phyloP scores from a whole-genome alignment of 179 eudicot genomes.

The Vitellaria paradoxa region DNA sequence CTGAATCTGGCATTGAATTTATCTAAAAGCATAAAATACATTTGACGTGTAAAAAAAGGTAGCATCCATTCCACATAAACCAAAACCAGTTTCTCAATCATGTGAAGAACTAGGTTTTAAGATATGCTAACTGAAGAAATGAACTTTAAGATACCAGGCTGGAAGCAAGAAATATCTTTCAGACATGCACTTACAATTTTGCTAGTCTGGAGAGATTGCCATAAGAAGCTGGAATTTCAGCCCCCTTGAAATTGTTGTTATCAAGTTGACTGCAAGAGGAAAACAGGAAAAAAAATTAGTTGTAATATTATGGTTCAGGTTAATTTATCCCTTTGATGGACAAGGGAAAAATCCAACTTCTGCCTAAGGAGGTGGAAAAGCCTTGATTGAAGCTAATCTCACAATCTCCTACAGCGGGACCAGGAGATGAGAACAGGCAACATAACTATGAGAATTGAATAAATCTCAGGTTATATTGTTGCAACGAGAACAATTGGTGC shows the following conservation, averaged over 20 bases:
- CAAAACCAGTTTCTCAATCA: background rate
- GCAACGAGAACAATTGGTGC: too few relatives aligned
- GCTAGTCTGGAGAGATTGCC: constrained; percentile 23
- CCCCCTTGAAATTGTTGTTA: constrained; percentile 32
- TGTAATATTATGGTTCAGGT: too few relatives aligned
- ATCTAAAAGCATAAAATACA: background rate
- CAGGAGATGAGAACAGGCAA: too few relatives aligned
- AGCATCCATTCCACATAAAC: background rate
- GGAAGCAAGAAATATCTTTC: background rate
- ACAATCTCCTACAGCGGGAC: too few relatives aligned
- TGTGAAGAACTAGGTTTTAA: background rate
- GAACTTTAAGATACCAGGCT: background rate
- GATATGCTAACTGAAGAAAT: background rate
- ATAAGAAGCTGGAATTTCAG: constrained; percentile 34
- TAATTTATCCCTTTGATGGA: too few relatives aligned
- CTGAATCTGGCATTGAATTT: background rate
- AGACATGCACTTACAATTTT: constrained; percentile 35
- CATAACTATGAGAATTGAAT: too few relatives aligned
- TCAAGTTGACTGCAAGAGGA: constrained; percentile 34
- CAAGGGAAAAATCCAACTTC: too few relatives aligned
- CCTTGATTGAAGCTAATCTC: too few relatives aligned
- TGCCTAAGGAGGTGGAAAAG: too few relatives aligned
- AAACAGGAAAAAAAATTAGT: background rate
- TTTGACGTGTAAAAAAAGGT: background rate
- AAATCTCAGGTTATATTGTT: too few relatives aligned